Evolutionary conservation across 805 yeast genomes (phyloP).

Genomic region (Groenewaldozyma salmanticensis): DNA sequence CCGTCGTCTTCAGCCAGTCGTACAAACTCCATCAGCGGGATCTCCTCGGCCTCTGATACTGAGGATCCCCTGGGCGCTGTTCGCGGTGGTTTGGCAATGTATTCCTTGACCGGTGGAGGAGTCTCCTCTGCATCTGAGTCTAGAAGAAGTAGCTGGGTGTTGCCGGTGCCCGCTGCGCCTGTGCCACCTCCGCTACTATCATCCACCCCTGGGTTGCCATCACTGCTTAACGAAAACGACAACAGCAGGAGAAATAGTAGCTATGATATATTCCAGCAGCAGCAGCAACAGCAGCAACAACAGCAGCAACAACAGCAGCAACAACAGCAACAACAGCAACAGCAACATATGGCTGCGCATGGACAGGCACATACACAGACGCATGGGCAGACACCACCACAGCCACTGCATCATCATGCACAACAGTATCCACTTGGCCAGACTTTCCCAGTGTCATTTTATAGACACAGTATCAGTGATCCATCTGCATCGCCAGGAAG

Average conservation of each 20-base stretch:
- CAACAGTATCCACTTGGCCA: not conserved
- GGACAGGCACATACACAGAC: not conserved
- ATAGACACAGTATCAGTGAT: not conserved
- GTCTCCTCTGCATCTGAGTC: not conserved
- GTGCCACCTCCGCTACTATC: too few relatives aligned
- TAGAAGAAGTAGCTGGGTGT: not conserved
- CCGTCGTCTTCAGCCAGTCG: conserved; percentile 9
- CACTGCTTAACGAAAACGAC: not conserved
- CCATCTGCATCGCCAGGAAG: conserved; percentile 7
- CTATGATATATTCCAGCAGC: not conserved
- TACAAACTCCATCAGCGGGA: conserved; percentile 19
- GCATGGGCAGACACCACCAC: not conserved
- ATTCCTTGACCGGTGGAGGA: not conserved
- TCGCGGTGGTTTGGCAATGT: not conserved
- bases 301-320: not conserved
- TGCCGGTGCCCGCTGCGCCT: not conserved
- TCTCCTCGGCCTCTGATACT: conserved; percentile 17
- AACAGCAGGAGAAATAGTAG: not conserved
- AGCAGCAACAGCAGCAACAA: conserved; percentile 1
- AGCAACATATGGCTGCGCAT: not conserved
- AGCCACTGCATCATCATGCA: not conserved
- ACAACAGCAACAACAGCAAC: not conserved
- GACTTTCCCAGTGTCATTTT: not conserved
- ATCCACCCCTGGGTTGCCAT: too few relatives aligned
- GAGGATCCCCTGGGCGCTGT: conserved; percentile 19